These are phyloP conservation scores for Saccharum officinarum DNA, from an alignment of 176 grass and related monocot species.

Conservation along the genomic window DNA sequence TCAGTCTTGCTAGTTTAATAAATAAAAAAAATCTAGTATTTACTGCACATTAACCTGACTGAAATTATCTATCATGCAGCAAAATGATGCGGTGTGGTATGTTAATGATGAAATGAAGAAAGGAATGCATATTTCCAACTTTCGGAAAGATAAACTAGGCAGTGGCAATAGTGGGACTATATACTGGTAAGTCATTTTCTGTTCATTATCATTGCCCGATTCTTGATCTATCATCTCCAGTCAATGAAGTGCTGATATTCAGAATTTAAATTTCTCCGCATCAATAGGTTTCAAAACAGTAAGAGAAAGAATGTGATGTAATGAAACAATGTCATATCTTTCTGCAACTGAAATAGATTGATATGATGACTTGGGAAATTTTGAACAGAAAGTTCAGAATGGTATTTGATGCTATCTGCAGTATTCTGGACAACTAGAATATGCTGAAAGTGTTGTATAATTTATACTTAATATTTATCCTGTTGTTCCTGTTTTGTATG, in stretches of 20 bases:
- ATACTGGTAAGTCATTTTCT: conserved; percentile 66
- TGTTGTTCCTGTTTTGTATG: neutral
- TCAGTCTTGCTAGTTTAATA: neutral
- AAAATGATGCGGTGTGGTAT: conserved; percentile 76
- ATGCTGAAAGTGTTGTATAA: neutral
- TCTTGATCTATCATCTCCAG: conserved; percentile 27
- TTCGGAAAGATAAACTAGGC: conserved; percentile 71
- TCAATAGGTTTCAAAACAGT: conserved; percentile 1
- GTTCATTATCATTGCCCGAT: conserved; percentile 14
- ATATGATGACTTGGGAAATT: neutral
- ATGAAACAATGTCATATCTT: neutral
- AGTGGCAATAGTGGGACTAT: conserved; percentile 45
- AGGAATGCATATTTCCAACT: conserved; percentile 64
- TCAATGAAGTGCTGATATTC: conserved; percentile 1
- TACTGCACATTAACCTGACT: conserved; percentile 18
- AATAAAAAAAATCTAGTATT: conserved; percentile 26
- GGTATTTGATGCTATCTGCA: neutral
- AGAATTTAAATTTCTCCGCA: conserved; percentile 11
- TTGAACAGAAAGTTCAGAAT: neutral
- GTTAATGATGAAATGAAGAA: conserved; percentile 74
- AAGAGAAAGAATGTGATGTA: neutral
- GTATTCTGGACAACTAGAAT: neutral
- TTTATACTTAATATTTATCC: neutral
- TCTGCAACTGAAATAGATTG: neutral
- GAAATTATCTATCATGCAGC: conserved; percentile 51